A percentile compares a stretch with the other conserved stretches of the same genome.
These are phyloP conservation scores for Septoria petroselini DNA, from an alignment of 2,329 filamentous ascomycete species.

Conservation along the genomic window DNA sequence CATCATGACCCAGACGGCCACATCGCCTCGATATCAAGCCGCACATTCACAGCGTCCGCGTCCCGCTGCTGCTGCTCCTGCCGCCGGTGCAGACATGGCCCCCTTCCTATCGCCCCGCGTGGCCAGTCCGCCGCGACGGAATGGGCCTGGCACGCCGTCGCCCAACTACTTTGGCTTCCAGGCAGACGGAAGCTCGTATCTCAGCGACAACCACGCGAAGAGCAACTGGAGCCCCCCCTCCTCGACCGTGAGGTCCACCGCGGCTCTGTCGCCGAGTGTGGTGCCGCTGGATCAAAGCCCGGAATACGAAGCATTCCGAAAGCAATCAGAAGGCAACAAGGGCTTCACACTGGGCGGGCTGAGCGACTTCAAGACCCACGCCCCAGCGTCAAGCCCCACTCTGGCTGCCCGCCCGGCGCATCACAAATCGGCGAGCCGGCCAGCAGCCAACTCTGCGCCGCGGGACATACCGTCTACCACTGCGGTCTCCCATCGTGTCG, in stretches of 20 bases:
- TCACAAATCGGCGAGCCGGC: slow-evolving; percentile 25
- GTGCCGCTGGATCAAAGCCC: slow-evolving; percentile 72
- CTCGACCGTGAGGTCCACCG: slow-evolving; percentile 68
- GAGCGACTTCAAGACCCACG: slow-evolving; percentile 41
- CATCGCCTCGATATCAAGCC: slow-evolving; percentile 26
- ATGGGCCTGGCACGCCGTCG: slow-evolving; percentile 48
- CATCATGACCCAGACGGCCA: slow-evolving; percentile 29
- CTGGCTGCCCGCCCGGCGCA: slow-evolving; percentile 20
- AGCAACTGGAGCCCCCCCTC: slow-evolving; percentile 73
- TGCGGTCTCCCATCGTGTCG: slow-evolving; percentile 22
- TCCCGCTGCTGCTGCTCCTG: slow-evolving; percentile 22
- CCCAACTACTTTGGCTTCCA: slow-evolving; percentile 85
- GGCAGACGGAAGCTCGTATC: slow-evolving; percentile 60
- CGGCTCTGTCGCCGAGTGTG: slow-evolving; percentile 64
- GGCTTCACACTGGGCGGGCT: slow-evolving; percentile 45
- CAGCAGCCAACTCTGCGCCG: slow-evolving; percentile 23
- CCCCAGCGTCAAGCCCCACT: slow-evolving; percentile 25
- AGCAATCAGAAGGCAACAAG: slow-evolving; percentile 64
- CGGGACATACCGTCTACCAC: slow-evolving; percentile 43
- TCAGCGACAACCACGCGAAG: slow-evolving; percentile 52
- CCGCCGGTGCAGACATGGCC: slow-evolving; percentile 30
- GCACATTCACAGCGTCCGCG: slow-evolving; percentile 12
- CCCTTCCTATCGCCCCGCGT: slow-evolving; percentile 33
- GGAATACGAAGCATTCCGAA: slow-evolving; percentile 76
- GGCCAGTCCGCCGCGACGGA: slow-evolving; percentile 23